These are phyloP conservation scores for Hemisphaericaspora nanyangensis DNA, from an alignment of 805 yeast genomes.

Conservation along the genomic window DNA sequence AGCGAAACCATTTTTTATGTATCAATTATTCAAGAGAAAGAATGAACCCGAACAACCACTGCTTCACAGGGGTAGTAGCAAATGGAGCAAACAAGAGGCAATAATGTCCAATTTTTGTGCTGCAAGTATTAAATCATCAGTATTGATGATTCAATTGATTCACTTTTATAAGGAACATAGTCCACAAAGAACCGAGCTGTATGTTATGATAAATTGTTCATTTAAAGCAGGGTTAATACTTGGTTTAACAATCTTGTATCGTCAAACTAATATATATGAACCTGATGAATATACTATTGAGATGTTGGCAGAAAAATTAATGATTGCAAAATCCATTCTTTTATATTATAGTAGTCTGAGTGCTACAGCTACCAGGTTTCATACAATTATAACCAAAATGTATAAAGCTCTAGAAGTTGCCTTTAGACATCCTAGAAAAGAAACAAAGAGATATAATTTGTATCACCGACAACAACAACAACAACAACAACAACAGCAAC, in stretches of 20 bases:
- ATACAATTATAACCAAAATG: slow-evolving; percentile 13
- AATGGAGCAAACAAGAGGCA: slow-evolving; percentile 7
- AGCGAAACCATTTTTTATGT: slow-evolving; percentile 38
- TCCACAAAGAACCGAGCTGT: slow-evolving; percentile 34
- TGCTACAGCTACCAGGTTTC: slow-evolving; percentile 10
- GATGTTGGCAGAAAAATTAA: slow-evolving; percentile 9
- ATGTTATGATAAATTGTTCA: slow-evolving; percentile 25
- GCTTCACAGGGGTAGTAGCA: background rate
- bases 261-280: slow-evolving; percentile 6
- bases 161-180: slow-evolving; percentile 21
- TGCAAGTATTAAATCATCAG: slow-evolving; percentile 33
- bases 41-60: background rate
- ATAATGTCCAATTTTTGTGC: slow-evolving; percentile 24
- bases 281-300: slow-evolving; percentile 12
- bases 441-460: background rate
- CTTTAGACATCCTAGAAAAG: slow-evolving; percentile 5
- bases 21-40: slow-evolving; percentile 14
- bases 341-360: slow-evolving; percentile 10
- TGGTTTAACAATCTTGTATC: slow-evolving; percentile 26
- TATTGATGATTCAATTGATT: slow-evolving; percentile 29
- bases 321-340: slow-evolving; percentile 9
- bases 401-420: slow-evolving; percentile 9
- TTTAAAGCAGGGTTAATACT: slow-evolving; percentile 36
- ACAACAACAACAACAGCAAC: background rate
- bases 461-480: background rate